These are phyloP conservation scores for Amanita phalloides DNA, from an alignment of 768 basidiomycete genomes.

Conservation along the genomic window DNA sequence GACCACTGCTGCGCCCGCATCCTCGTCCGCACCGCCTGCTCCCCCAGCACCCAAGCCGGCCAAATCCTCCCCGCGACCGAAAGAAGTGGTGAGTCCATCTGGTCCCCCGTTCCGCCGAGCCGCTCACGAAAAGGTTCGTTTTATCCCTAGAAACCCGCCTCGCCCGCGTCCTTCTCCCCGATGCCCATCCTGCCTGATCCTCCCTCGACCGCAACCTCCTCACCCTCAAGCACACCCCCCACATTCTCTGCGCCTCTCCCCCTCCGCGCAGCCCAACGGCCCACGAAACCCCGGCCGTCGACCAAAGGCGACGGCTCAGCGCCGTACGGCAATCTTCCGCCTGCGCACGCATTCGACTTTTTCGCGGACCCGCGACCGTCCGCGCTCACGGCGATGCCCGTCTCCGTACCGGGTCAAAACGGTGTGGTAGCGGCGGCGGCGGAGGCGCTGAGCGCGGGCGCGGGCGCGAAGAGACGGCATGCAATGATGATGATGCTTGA, in stretches of 20 bases:
- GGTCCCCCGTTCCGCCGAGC: not conserved
- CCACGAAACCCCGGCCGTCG: slow-evolving; percentile 13
- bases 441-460: slow-evolving; percentile 30
- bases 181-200: not conserved
- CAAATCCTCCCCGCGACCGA: slow-evolving; percentile 8
- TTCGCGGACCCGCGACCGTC: slow-evolving; percentile 9
- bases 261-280: slow-evolving; percentile 15
- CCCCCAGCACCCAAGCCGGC: slow-evolving; percentile 9
- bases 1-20: slow-evolving; percentile 9
- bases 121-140: not conserved
- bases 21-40: slow-evolving; percentile 3
- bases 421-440: slow-evolving; percentile 10
- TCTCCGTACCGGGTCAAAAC: not conserved
- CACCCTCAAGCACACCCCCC: not conserved
- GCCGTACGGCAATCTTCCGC: slow-evolving; percentile 9
- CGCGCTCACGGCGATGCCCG: slow-evolving; percentile 7
- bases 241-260: not conserved
- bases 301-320: slow-evolving; percentile 10
- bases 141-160: slow-evolving; percentile 8
- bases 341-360: slow-evolving; percentile 13
- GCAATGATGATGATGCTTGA: slow-evolving; percentile 75
- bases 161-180: slow-evolving; percentile 14
- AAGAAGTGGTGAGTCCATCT: not conserved
- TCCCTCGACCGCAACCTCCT: not conserved
- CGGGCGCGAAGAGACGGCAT: slow-evolving; percentile 65